These are phyloP conservation scores for Annulohypoxylon maeteangense DNA, from an alignment of 495 filamentous ascomycete species.

Conservation along the genomic window DNA sequence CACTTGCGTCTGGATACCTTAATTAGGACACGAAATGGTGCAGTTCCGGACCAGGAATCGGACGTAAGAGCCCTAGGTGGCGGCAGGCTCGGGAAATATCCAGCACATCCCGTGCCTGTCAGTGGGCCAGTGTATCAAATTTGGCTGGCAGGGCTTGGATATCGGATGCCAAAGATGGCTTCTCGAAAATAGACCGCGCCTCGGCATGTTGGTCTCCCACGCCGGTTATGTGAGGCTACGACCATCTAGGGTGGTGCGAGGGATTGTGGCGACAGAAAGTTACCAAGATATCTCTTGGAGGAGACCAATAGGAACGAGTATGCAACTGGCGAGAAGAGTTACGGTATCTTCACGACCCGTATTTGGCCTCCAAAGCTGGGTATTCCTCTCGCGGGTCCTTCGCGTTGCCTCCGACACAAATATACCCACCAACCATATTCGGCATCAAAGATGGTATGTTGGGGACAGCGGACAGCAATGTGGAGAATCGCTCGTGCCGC, in stretches of 20 bases:
- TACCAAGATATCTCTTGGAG: constrained; percentile 3
- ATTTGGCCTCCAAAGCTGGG: constrained; percentile 21
- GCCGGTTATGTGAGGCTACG: constrained; percentile 9
- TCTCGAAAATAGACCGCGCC: constrained; percentile 7
- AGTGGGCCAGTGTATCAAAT: neutral
- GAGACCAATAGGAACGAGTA: constrained; percentile 14
- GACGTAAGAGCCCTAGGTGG: neutral
- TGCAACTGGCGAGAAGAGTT: constrained; percentile 4
- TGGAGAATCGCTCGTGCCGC: constrained; percentile 24
- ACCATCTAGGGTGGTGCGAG: constrained; percentile 9
- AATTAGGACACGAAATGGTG: constrained; percentile 1
- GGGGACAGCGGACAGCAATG: constrained; percentile 3
- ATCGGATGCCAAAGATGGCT: neutral
- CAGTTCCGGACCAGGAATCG: neutral
- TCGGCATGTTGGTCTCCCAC: constrained; percentile 2
- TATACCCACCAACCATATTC: constrained; percentile 34
- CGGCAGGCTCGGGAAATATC: neutral
- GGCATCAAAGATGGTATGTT: constrained; percentile 11
- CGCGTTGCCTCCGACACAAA: constrained; percentile 19
- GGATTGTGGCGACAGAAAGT: constrained; percentile 17
- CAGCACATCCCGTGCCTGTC: neutral
- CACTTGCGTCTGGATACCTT: constrained; percentile 1
- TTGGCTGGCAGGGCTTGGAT: constrained; percentile 4
- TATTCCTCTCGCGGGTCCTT: constrained; percentile 13
- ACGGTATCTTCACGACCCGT: constrained; percentile 5